phyloP scores from a whole-genome alignment of 2,329 filamentous ascomycete species.

The Zopfia rhizophila region DNA sequence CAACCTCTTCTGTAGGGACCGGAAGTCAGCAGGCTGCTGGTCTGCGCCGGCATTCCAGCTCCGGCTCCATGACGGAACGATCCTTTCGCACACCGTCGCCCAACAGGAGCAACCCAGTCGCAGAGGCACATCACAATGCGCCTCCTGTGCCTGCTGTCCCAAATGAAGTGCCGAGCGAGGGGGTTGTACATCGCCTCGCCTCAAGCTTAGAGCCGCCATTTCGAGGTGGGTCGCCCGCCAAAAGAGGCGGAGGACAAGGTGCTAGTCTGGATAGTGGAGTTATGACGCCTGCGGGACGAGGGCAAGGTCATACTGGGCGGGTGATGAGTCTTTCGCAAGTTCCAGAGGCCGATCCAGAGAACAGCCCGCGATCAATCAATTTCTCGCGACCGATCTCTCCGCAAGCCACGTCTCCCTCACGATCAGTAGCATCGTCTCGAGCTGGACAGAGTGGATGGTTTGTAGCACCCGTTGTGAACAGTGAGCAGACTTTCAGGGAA shows the following conservation, averaged over 20 bases:
- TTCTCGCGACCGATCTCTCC: constrained; percentile 65
- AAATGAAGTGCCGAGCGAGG: constrained; percentile 52
- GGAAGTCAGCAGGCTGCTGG: constrained; percentile 50
- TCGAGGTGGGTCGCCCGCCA: constrained; percentile 58
- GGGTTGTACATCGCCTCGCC: constrained; percentile 46
- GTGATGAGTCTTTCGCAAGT: constrained; percentile 54
- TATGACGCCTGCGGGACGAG: constrained; percentile 28
- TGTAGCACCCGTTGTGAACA: constrained; percentile 47
- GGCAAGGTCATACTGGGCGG: constrained; percentile 27
- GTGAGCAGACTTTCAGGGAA: constrained; percentile 41
- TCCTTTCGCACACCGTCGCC: constrained; percentile 82
- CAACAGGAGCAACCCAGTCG: constrained; percentile 35
- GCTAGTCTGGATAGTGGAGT: constrained; percentile 54
- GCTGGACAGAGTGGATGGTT: constrained; percentile 50
- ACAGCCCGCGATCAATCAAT: constrained; percentile 59
- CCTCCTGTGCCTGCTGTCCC: constrained; percentile 84
- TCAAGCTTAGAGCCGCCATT: constrained; percentile 63
- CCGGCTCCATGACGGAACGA: constrained; percentile 85
- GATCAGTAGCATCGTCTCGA: constrained; percentile 21
- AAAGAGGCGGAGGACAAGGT: constrained; percentile 48
- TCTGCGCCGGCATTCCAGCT: constrained; percentile 67
- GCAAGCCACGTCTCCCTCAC: constrained; percentile 38
- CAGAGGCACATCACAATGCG: constrained; percentile 54
- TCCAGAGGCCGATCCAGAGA: constrained; percentile 54
- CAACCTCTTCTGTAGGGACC: constrained; percentile 73